Evolutionary conservation across 176 grass and related monocot genomes (phyloP).

Genomic region (Zea luxurians): DNA sequence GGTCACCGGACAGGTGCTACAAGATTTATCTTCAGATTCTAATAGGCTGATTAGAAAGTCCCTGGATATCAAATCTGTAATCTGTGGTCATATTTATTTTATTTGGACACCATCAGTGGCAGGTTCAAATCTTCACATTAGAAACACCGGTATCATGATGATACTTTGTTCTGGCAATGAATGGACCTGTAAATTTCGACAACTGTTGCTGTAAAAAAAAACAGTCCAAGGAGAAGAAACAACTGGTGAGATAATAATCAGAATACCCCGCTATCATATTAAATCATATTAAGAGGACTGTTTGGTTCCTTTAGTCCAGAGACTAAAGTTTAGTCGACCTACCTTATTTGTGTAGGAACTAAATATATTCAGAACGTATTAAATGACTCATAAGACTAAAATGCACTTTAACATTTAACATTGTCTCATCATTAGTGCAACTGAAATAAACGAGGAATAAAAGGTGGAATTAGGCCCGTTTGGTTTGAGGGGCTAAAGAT

Average conservation of each 20-base stretch:
- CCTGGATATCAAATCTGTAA: not conserved
- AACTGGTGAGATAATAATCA: not conserved
- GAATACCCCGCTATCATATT: not conserved
- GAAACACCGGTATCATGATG: slow-evolving; percentile 11
- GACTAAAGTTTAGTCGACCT: too few species aligned
- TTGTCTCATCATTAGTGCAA: too few species aligned
- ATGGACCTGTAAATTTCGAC: slow-evolving; percentile 32
- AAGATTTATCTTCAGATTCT: slow-evolving; percentile 7
- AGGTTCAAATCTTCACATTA: not conserved
- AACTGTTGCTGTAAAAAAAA: slow-evolving; percentile 22
- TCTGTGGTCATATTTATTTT: slow-evolving; percentile 21
- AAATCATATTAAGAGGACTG: too few species aligned
- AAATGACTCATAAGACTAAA: too few species aligned
- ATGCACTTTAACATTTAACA: too few species aligned
- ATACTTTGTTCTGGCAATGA: slow-evolving; percentile 14
- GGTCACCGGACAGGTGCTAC: not conserved
- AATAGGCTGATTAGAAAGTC: slow-evolving; percentile 6
- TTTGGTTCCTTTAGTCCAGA: too few species aligned
- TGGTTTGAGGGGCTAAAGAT: too few species aligned
- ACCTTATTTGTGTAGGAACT: too few species aligned
- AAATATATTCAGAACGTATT: too few species aligned
- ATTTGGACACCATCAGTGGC: not conserved
- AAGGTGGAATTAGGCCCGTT: too few species aligned
- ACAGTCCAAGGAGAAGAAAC: slow-evolving; percentile 10
- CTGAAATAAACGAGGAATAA: too few species aligned